Percentiles rank a stretch among this genome's conserved stretches.
Conservation (phyloP, 306 rosid species). For the Geum urbanum region DNA sequence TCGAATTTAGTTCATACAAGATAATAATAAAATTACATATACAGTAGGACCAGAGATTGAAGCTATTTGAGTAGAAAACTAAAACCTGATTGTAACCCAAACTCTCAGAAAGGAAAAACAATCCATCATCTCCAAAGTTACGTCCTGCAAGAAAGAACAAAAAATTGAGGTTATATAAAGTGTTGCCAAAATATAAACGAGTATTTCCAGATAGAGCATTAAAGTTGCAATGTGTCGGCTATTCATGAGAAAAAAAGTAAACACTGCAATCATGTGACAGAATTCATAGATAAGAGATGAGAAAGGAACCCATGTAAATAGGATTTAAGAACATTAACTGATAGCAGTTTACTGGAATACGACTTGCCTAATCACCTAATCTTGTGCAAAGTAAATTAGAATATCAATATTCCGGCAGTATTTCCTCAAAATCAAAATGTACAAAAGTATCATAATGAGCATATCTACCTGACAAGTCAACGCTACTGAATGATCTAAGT, state of each 20-base stretch:
- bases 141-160: slow-evolving; percentile 55
- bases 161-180: not conserved
- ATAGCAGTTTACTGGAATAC: too few species aligned
- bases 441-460: not conserved
- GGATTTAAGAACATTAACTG: not conserved
- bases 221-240: not conserved
- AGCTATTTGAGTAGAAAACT: slow-evolving; percentile 16
- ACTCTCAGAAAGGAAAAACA: slow-evolving; percentile 85
- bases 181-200: not conserved
- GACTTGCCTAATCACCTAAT: not conserved
- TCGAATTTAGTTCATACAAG: not conserved
- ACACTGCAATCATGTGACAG: not conserved
- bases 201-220: not conserved
- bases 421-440: not conserved
- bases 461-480: slow-evolving; percentile 87
- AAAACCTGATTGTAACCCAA: slow-evolving; percentile 82
- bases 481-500: slow-evolving; percentile 67
- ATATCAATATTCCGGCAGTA: not conserved
- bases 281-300: not conserved
- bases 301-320: not conserved
- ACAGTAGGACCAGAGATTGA: slow-evolving; percentile 17
- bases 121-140: slow-evolving; percentile 92
- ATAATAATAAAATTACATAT: not conserved
- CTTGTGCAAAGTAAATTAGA: not conserved
- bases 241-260: slow-evolving; percentile 6